Evolutionary conservation across 768 basidiomycete species (phyloP).

Genomic region (Hypholoma sublateritium): DNA sequence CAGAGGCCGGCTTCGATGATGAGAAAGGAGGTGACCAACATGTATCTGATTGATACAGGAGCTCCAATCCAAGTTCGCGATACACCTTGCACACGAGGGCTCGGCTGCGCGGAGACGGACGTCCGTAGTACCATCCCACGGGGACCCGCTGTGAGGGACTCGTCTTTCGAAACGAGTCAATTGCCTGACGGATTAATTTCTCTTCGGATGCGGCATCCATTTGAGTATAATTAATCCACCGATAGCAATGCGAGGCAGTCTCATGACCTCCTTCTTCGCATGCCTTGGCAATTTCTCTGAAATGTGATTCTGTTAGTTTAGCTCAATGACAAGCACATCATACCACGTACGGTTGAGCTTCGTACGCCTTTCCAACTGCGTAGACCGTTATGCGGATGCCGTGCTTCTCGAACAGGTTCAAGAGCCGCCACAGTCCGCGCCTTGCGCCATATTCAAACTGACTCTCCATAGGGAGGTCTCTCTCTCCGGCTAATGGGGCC

Average conservation of each 20-base stretch:
- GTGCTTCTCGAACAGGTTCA: constrained; percentile 18
- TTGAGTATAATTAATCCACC: constrained; percentile 16
- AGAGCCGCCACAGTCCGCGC: constrained; percentile 18
- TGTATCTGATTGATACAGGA: constrained; percentile 16
- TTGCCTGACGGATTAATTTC: constrained; percentile 13
- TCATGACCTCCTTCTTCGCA: constrained; percentile 17
- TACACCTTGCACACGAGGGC: constrained; percentile 17
- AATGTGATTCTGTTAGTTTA: not conserved
- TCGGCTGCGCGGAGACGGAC: constrained; percentile 15
- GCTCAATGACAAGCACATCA: not conserved
- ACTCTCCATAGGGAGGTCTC: constrained; percentile 18
- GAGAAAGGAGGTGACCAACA: constrained; percentile 1
- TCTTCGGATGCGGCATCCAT: constrained; percentile 17
- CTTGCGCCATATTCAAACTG: constrained; percentile 20
- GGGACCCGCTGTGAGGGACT: constrained; percentile 15
- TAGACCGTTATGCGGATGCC: constrained; percentile 15
- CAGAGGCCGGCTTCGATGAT: not conserved
- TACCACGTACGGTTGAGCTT: constrained; percentile 11
- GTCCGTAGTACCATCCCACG: constrained; percentile 19
- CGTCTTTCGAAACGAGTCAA: constrained; percentile 13
- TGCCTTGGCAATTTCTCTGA: constrained; percentile 13
- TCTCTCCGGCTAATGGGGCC: constrained; percentile 8
- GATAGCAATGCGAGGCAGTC: constrained; percentile 19
- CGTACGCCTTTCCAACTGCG: constrained; percentile 17
- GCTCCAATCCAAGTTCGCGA: constrained; percentile 15